Conservation (phyloP, 257 asterid genomes). For the Fraxinus cuspidata region DNA sequence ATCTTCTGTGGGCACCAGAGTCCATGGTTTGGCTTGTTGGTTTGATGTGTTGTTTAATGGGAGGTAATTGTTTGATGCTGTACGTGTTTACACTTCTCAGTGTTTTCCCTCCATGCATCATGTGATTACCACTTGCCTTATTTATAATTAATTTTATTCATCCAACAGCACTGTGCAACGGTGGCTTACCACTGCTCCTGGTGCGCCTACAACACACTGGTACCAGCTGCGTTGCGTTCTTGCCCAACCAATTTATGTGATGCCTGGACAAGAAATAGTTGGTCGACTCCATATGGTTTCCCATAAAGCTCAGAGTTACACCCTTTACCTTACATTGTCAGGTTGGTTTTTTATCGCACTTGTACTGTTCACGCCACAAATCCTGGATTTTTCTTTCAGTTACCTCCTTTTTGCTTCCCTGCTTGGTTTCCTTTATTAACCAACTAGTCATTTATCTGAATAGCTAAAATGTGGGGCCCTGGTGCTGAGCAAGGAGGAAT, state of each 20-base stretch:
- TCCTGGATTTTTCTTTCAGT: background rate
- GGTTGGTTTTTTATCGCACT: constrained; percentile 39
- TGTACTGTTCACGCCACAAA: background rate
- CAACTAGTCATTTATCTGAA: constrained; percentile 19
- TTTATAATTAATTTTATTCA: constrained; percentile 14
- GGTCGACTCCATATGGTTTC: constrained; percentile 91
- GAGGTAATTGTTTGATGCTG: constrained; percentile 51
- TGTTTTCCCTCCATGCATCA: background rate
- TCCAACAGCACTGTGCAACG: constrained; percentile 77
- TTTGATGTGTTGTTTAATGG: constrained; percentile 93
- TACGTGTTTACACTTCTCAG: constrained; percentile 1
- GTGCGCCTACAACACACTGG: constrained; percentile 98
- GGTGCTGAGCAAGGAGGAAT: constrained; percentile 94
- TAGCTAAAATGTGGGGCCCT: constrained; percentile 95
- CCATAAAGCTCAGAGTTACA: constrained; percentile 96
- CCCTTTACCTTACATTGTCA: constrained; percentile 78
- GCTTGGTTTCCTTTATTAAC: constrained; percentile 17
- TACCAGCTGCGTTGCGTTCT: constrained; percentile 96
- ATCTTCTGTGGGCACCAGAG: constrained; percentile 80
- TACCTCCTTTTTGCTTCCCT: background rate
- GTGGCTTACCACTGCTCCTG: constrained; percentile 98
- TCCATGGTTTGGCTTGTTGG: constrained; percentile 99
- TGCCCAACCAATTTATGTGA: constrained; percentile 90
- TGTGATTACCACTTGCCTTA: constrained; percentile 17
- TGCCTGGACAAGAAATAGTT: constrained; percentile 97